phyloP scores from a whole-genome alignment of 2,329 filamentous ascomycete genomes.

The Claviceps paspali region DNA sequence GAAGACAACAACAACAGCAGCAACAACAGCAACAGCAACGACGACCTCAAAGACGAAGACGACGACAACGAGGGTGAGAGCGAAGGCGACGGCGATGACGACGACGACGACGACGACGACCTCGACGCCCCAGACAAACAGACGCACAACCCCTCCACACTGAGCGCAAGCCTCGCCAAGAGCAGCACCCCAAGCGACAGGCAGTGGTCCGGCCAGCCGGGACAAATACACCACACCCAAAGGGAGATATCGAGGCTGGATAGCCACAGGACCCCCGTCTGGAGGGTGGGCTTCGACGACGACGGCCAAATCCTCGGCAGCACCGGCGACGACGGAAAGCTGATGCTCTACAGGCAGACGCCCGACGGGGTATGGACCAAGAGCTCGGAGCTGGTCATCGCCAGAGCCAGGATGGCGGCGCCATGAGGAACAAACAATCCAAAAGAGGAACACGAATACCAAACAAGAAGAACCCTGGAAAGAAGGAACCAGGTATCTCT shows the following conservation, averaged over 20 bases:
- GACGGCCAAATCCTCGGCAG: slow-evolving; percentile 59
- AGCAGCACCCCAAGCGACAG: slow-evolving; percentile 30
- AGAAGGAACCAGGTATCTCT: no score
- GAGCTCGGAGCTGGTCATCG: slow-evolving; percentile 43
- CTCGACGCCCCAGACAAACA: slow-evolving; percentile 18
- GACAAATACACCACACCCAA: slow-evolving; percentile 48
- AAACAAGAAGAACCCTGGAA: no score
- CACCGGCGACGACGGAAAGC: slow-evolving; percentile 59
- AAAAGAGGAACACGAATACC: background rate
- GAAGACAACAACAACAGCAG: no score
- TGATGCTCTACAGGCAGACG: slow-evolving; percentile 46
- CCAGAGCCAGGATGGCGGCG: slow-evolving; percentile 37
- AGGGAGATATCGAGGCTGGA: slow-evolving; percentile 52
- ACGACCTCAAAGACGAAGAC: no score
- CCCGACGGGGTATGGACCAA: slow-evolving; percentile 43
- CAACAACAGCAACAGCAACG: no score
- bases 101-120: background rate
- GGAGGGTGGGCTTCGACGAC: slow-evolving; percentile 57
- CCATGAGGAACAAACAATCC: slow-evolving; percentile 15
- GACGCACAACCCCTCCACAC: slow-evolving; percentile 25
- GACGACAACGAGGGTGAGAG: no score
- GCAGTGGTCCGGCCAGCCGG: slow-evolving; percentile 41
- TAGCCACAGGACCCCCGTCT: slow-evolving; percentile 54
- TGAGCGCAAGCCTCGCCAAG: slow-evolving; percentile 38
- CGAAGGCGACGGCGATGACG: no score